Conservation (phyloP, 2,329 filamentous ascomycete species). For the Calonectria pteridis region DNA sequence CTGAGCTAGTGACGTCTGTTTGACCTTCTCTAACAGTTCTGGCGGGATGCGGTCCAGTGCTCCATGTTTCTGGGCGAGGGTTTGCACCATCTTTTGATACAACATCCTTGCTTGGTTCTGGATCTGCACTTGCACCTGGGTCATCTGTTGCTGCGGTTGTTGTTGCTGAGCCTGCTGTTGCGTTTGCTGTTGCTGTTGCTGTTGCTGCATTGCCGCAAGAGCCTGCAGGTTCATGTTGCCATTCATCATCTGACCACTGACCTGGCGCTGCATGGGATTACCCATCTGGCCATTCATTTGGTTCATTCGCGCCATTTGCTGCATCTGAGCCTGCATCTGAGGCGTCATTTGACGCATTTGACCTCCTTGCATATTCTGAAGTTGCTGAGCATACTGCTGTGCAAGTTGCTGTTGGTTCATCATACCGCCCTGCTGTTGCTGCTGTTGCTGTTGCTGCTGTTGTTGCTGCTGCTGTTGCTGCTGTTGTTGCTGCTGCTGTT, state of each 20-base stretch:
- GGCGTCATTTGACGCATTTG: conserved; percentile 51
- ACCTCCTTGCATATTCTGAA: conserved; percentile 55
- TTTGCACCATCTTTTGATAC: conserved; percentile 54
- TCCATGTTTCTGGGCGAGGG: conserved; percentile 53
- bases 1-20: conserved; percentile 54
- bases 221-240: conserved; percentile 55
- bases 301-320: conserved; percentile 52
- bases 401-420: conserved; percentile 57
- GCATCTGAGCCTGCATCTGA: conserved; percentile 52
- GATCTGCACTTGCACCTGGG: conserved; percentile 48
- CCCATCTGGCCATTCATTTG: conserved; percentile 48
- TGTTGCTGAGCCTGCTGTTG: conserved; percentile 49
- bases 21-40: conserved; percentile 60
- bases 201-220: conserved; percentile 54
- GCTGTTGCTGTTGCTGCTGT: conserved; percentile 44
- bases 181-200: conserved; percentile 49
- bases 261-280: conserved; percentile 49
- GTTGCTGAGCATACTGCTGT: conserved; percentile 58
- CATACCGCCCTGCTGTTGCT: conserved; percentile 55
- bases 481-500: conserved; percentile 50
- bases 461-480: conserved; percentile 49
- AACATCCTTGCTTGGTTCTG: conserved; percentile 52
- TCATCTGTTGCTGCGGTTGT: conserved; percentile 47
- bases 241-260: conserved; percentile 56
- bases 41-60: conserved; percentile 59